These are phyloP conservation scores for Pharnaceum exiguum DNA, from an alignment of 148 eudicot genomes.

Conservation along the genomic window DNA sequence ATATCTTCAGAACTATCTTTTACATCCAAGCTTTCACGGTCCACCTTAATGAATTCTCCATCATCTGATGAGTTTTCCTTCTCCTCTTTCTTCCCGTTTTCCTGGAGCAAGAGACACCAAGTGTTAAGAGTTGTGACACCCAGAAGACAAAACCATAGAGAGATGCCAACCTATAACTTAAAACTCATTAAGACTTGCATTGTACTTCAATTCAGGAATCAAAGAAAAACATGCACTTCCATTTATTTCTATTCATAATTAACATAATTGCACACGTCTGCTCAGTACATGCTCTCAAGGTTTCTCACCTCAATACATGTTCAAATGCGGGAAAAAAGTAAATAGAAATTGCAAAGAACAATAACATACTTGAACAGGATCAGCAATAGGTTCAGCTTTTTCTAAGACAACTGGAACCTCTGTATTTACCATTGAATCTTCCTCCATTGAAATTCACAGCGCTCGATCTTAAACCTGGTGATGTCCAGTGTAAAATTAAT, in stretches of 20 bases:
- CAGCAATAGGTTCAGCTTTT: conserved; percentile 29
- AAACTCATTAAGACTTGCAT: too few species aligned
- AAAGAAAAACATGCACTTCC: too few species aligned
- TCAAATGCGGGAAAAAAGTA: too few species aligned
- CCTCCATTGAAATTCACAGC: conserved; percentile 43
- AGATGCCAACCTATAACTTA: too few species aligned
- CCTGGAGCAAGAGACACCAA: conserved; percentile 19
- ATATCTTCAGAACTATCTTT: conserved; percentile 35
- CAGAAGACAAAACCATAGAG: neutral
- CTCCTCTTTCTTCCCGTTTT: conserved; percentile 48
- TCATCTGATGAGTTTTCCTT: conserved; percentile 58
- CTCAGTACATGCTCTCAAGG: too few species aligned
- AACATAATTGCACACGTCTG: too few species aligned
- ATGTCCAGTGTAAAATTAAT: too few species aligned
- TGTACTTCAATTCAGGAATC: too few species aligned
- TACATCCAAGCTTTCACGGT: conserved; percentile 54
- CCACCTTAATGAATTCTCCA: conserved; percentile 91
- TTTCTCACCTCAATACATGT: too few species aligned
- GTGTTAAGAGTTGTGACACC: neutral
- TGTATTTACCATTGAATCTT: conserved; percentile 40
- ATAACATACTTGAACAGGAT: conserved; percentile 44
- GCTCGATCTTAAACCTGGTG: conserved; percentile 19
- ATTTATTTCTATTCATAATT: too few species aligned
- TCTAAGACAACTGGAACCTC: conserved; percentile 42
- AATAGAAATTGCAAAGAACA: too few species aligned